Percentiles rank a stretch among this genome's conserved stretches.
phyloP scores from a whole-genome alignment of 108 stramenopile species.

The Skeletonema menzelii region DNA sequence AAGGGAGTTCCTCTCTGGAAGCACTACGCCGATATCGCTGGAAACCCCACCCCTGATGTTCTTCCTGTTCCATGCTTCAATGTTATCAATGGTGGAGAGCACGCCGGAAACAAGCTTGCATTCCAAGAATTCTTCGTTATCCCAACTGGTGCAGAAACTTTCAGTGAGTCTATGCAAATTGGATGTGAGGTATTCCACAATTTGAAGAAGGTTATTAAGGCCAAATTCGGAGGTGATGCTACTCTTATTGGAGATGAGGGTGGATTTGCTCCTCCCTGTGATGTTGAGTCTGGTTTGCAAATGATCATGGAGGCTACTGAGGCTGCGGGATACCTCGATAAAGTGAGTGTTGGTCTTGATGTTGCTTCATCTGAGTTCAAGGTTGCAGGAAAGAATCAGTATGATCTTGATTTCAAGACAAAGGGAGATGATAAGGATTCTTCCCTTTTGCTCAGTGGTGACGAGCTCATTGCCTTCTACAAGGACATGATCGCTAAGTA shows the following conservation, averaged over 20 bases:
- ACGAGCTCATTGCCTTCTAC: constrained; percentile 96
- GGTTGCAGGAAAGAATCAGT: constrained; percentile 88
- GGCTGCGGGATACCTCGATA: constrained; percentile 93
- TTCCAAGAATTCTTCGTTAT: constrained; percentile 99
- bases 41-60: constrained; percentile 90
- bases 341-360: constrained; percentile 96
- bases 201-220: constrained; percentile 97
- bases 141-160: constrained; percentile 95
- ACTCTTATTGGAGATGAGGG: constrained; percentile 99
- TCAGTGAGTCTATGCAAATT: constrained; percentile 96
- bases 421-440: constrained; percentile 82
- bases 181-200: constrained; percentile 99
- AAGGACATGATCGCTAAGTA: constrained; percentile 87
- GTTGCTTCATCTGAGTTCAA: constrained; percentile 99
- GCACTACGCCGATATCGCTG: constrained; percentile 98
- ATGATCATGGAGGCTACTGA: constrained; percentile 98
- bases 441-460: constrained; percentile 82
- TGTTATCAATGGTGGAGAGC: constrained; percentile 99
- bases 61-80: constrained; percentile 99
- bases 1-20: constrained; percentile 98
- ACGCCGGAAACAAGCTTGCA: constrained; percentile 98
- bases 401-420: constrained; percentile 99
- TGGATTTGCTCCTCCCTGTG: constrained; percentile 98
- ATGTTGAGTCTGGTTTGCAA: constrained; percentile 90
- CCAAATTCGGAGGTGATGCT: constrained; percentile 98